These are phyloP conservation scores for Venturia effusa DNA, from an alignment of 2,329 filamentous ascomycete species.

Conservation along the genomic window DNA sequence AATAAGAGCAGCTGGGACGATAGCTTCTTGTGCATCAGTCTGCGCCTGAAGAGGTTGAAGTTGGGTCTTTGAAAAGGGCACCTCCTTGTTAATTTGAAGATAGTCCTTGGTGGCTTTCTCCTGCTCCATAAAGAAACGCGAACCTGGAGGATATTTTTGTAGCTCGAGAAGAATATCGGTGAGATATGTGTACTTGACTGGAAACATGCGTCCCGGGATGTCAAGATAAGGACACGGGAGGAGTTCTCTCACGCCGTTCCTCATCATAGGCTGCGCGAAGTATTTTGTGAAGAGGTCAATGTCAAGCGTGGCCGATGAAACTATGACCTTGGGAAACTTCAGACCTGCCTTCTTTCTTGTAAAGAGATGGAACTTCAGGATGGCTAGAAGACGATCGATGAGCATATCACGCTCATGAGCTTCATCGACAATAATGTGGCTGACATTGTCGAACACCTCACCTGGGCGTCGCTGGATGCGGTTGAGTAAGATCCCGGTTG, in stretches of 20 bases:
- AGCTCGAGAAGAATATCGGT: conserved; percentile 25
- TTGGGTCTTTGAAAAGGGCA: background rate
- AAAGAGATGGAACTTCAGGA: conserved; percentile 33
- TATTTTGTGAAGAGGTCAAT: conserved; percentile 35
- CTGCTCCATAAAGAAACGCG: background rate
- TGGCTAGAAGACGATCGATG: conserved; percentile 36
- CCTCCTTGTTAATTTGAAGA: background rate
- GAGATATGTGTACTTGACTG: conserved; percentile 31
- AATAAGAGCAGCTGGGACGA: background rate
- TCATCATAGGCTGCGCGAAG: conserved; percentile 23
- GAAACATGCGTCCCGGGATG: conserved; percentile 34
- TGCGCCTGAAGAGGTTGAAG: background rate
- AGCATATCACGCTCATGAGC: conserved; percentile 37
- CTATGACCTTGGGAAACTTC: conserved; percentile 31
- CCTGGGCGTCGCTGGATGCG: conserved; percentile 32
- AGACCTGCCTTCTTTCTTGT: conserved; percentile 22
- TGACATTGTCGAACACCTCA: conserved; percentile 28
- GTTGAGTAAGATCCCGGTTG: conserved; percentile 36
- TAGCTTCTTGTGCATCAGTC: background rate
- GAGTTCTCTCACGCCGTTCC: conserved; percentile 14
- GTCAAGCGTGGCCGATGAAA: conserved; percentile 41
- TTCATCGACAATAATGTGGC: conserved; percentile 42
- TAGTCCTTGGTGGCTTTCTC: background rate
- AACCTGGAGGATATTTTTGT: conserved; percentile 13
- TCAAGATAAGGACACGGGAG: conserved; percentile 32